These are phyloP conservation scores for Suhomyces tanzawaensis DNA, from an alignment of 805 yeast species.

Conservation along the genomic window DNA sequence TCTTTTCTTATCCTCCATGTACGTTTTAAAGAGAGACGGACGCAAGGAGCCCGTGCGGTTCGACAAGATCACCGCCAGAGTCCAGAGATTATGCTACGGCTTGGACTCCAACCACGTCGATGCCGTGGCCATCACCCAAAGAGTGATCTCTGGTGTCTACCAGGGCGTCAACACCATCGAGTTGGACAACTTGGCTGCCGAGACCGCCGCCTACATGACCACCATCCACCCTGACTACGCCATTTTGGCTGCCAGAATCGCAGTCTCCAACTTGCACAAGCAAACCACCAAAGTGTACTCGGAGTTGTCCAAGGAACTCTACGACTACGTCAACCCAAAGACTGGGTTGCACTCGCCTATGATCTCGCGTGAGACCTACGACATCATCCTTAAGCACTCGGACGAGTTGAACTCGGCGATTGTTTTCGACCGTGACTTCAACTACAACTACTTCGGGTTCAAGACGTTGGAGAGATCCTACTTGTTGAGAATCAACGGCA, in stretches of 20 bases:
- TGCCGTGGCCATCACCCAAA: conserved; percentile 92
- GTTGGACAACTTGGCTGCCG: conserved; percentile 70
- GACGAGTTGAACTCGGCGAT: conserved; percentile 46
- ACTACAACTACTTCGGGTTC: conserved; percentile 59
- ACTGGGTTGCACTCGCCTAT: conserved; percentile 55
- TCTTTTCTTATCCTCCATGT: conserved; percentile 46
- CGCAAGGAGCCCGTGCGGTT: conserved; percentile 92
- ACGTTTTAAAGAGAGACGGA: conserved; percentile 89
- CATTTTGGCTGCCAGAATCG: conserved; percentile 90
- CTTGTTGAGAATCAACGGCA: conserved; percentile 51
- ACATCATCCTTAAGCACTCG: conserved; percentile 35
- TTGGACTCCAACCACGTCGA: conserved; percentile 89
- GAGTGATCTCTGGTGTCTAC: conserved; percentile 93
- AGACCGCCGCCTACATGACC: conserved; percentile 96
- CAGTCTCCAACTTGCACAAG: conserved; percentile 90
- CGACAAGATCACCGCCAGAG: conserved; percentile 91
- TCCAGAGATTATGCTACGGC: conserved; percentile 91
- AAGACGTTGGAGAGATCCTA: conserved; percentile 61
- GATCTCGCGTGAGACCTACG: conserved; percentile 42
- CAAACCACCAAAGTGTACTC: conserved; percentile 88
- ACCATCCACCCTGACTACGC: conserved; percentile 98
- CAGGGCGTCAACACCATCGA: conserved; percentile 96
- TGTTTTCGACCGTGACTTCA: conserved; percentile 50
- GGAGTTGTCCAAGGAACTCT: conserved; percentile 69
- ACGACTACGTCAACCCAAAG: conserved; percentile 76